phyloP scores from a whole-genome alignment of 2,329 filamentous ascomycete species.

The Xylaria sp. region DNA sequence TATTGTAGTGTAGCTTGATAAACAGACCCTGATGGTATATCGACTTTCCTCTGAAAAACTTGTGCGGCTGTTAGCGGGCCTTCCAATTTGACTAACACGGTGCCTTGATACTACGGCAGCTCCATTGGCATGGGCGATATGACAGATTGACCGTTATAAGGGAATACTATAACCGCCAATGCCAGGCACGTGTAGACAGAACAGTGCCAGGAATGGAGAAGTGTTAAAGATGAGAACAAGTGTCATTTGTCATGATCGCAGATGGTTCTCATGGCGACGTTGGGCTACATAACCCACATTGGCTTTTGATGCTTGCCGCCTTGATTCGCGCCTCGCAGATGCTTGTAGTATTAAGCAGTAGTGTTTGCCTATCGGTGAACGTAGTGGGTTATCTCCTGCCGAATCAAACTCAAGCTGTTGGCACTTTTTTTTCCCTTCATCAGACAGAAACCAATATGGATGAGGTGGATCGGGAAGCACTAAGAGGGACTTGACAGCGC shows the following conservation, averaged over 20 bases:
- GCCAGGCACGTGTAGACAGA: neutral
- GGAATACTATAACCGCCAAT: neutral
- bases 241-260: conserved; percentile 21
- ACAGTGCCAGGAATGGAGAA: neutral
- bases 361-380: neutral
- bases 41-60: neutral
- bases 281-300: conserved; percentile 4
- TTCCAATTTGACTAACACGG: neutral
- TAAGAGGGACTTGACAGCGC: neutral
- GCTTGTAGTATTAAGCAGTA: neutral
- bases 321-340: neutral
- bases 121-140: neutral
- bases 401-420: neutral
- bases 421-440: neutral
- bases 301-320: neutral
- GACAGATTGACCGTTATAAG: neutral
- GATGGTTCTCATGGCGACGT: neutral
- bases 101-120: neutral
- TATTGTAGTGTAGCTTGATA: neutral
- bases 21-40: neutral
- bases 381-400: neutral
- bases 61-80: neutral
- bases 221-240: neutral
- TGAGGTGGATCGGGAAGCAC: conserved; percentile 1
- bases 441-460: neutral